A percentile compares a stretch with the other conserved stretches of the same genome.
Evolutionary conservation across 2,329 filamentous ascomycete genomes (phyloP).

Genomic region (Apiospora arundinis): DNA sequence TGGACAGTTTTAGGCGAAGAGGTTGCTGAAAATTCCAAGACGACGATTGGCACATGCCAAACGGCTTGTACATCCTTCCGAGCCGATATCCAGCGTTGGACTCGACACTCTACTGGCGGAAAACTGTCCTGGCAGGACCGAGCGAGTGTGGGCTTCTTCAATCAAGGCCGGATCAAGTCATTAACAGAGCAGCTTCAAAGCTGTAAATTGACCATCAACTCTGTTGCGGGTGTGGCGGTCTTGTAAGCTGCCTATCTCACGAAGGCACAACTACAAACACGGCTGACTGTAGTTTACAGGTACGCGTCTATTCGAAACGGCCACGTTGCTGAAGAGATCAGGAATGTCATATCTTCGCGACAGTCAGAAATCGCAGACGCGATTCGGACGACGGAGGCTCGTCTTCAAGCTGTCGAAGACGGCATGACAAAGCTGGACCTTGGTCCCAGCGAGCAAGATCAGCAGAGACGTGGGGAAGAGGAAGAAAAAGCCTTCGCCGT

Average conservation of each 20-base stretch:
- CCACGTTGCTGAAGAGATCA: background rate
- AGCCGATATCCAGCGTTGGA: conserved; percentile 4
- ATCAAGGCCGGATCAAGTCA: conserved; percentile 11
- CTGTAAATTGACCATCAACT: too few relatives aligned
- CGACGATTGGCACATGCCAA: background rate
- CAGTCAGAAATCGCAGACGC: background rate
- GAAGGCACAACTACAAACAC: background rate
- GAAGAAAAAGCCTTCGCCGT: background rate
- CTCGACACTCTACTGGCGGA: conserved; percentile 3
- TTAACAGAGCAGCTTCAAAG: conserved; percentile 15
- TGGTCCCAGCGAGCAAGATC: background rate
- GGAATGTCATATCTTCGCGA: background rate
- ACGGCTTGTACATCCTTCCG: conserved; percentile 3
- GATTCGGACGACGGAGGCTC: background rate
- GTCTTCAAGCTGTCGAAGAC: background rate
- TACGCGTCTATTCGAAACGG: background rate
- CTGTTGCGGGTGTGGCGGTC: too few relatives aligned
- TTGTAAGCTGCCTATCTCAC: background rate
- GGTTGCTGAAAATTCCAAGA: conserved; percentile 16
- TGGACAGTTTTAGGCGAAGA: conserved; percentile 1
- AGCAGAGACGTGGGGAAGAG: background rate
- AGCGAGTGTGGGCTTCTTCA: conserved; percentile 8
- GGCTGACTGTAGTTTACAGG: background rate
- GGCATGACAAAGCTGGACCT: background rate
- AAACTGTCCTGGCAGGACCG: conserved; percentile 7